Evolutionary conservation across 495 filamentous ascomycete species (phyloP), one percentile per base, ranked within the genome.

Genomic region (Xylaria castorea): DNA sequence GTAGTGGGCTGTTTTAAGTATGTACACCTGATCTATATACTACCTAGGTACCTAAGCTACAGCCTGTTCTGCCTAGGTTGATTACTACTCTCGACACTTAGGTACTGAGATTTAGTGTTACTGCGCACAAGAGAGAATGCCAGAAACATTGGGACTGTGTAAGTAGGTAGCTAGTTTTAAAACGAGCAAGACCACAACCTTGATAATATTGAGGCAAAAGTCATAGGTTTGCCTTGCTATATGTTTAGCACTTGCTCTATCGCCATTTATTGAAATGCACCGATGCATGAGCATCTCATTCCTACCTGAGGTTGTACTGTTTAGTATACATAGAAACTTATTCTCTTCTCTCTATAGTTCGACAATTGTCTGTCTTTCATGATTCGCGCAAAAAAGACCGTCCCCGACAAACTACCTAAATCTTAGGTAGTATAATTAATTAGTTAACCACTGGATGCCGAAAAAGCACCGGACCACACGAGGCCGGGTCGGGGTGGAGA

Each of bases 401-500:
- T 18, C 8, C 2, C 32, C n/a, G 34, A 12, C 42, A 6, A 22
- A 22, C 32, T 20, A 38, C 22, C 14, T 38, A 64, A 44, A 64
- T 7, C 0, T 22, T 5, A 2, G n/a, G 18, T 9, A 27, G 25
- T 61, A 9, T 16, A 32, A 36, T 12, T 25, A 9, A 50, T 30
- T 20, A 34, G 14, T 14, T 16, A n/a, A 66, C 30, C 36, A 20
- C 32, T 40, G 34, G 51, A 42, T 18, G 20, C 66, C 48, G 66
- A 60, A 61, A 18, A 40, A 16, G 44, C 18, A 16, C 46, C 42
- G 30, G 50, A 71, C 63, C 38, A 46, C 34, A 25, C 46, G 14
- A 40, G 18, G 6, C 50, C 67, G 67, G 67, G 22, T 61, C 53
- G 38, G 53, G 25, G 67, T 70, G 67, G 67, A 44, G 67, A 62